phyloP scores from a whole-genome alignment of 2,329 filamentous ascomycete genomes.

The Epichloe festucae region DNA sequence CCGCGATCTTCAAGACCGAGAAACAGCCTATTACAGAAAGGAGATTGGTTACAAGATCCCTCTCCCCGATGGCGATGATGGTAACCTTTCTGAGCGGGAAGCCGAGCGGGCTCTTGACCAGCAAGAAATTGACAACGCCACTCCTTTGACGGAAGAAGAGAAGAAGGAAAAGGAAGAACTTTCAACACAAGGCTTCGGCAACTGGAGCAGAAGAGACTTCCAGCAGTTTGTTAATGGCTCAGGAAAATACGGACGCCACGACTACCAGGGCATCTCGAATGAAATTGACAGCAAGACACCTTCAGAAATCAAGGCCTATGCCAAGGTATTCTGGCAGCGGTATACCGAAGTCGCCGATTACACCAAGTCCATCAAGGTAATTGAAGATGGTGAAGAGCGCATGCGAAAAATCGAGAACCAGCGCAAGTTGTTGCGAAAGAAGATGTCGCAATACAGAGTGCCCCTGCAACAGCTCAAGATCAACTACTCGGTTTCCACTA shows the following conservation, averaged over 20 bases:
- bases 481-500: conserved; percentile 97
- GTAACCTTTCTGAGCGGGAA: conserved; percentile 73
- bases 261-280: conserved; percentile 71
- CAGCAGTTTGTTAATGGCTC: conserved; percentile 96
- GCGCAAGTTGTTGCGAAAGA: conserved; percentile 84
- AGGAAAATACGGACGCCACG: conserved; percentile 77
- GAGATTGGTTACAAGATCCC: conserved; percentile 93
- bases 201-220: conserved; percentile 96
- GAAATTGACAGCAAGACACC: conserved; percentile 86
- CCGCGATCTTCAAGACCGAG: conserved; percentile 82
- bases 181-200: conserved; percentile 72
- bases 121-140: conserved; percentile 83
- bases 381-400: conserved; percentile 87
- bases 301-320: conserved; percentile 78
- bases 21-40: conserved; percentile 91
- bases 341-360: conserved; percentile 86
- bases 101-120: conserved; percentile 81
- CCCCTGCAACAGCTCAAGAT: conserved; percentile 96
- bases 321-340: conserved; percentile 92
- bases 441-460: conserved; percentile 93
- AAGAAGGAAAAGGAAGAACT: conserved; percentile 73
- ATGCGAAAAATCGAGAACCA: conserved; percentile 82
- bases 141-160: conserved; percentile 78
- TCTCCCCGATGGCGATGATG: conserved; percentile 75
- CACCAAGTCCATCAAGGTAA: conserved; percentile 73